Percentiles rank a stretch among this genome's conserved stretches.
Evolutionary conservation across 805 yeast species (phyloP).

Genomic region (Nakazawaea pomicola): DNA sequence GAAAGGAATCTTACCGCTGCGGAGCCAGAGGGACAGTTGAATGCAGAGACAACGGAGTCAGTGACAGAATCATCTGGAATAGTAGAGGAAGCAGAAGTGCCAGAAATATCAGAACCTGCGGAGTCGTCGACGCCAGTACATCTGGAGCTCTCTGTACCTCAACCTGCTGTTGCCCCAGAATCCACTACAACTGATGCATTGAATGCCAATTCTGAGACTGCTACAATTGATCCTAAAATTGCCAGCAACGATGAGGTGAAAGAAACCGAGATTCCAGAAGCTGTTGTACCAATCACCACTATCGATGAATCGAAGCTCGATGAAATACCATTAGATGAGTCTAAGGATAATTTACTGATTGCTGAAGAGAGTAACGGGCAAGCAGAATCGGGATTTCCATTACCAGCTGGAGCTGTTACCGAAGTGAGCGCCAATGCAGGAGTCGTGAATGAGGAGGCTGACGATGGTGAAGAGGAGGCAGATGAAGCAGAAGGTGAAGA

Average conservation of each 20-base stretch:
- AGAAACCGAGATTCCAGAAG: not conserved
- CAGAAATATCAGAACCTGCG: too few species aligned
- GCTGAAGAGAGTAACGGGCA: not conserved
- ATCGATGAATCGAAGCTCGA: slow-evolving; percentile 4
- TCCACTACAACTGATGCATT: slow-evolving; percentile 1
- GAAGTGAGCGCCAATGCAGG: slow-evolving; percentile 13
- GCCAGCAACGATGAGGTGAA: not conserved
- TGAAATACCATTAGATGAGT: slow-evolving; percentile 8
- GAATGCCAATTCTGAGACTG: not conserved
- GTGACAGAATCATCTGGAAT: too few species aligned
- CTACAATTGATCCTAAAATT: not conserved
- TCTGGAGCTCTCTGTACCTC: not conserved
- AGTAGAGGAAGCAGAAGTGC: too few species aligned
- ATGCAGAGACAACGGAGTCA: slow-evolving; percentile 3
- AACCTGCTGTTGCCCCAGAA: slow-evolving; percentile 1
- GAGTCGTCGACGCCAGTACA: too few species aligned
- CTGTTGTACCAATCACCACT: slow-evolving; percentile 1
- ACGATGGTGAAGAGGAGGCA: slow-evolving; percentile 12
- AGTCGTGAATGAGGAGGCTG: slow-evolving; percentile 9
- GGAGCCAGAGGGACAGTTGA: slow-evolving; percentile 15
- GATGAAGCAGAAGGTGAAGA: slow-evolving; percentile 12
- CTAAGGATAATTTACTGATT: slow-evolving; percentile 6
- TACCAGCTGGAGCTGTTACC: too few species aligned
- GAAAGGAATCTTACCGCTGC: slow-evolving; percentile 10
- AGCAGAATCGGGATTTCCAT: not conserved